Conservation (phyloP, 495 filamentous ascomycete genomes). For the Ramalina peruviana region DNA sequence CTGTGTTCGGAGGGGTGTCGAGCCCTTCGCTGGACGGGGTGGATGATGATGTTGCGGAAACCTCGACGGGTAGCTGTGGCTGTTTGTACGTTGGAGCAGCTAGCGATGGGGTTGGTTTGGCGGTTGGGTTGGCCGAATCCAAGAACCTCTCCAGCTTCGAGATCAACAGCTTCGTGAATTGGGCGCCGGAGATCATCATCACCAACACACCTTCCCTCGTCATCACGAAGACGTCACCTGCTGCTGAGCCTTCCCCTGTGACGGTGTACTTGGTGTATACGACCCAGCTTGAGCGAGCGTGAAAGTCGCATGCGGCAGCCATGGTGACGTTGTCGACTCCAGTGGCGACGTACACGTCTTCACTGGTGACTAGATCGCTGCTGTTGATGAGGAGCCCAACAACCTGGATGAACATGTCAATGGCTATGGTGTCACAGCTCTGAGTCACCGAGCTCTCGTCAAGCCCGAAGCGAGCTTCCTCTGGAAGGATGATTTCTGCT, state of each 20-base stretch:
- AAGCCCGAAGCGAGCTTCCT: not conserved
- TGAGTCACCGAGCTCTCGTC: slow-evolving; percentile 15
- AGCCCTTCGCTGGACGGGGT: slow-evolving; percentile 1
- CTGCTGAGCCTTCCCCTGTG: slow-evolving; percentile 9
- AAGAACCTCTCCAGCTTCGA: slow-evolving; percentile 13
- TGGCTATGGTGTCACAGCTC: slow-evolving; percentile 15
- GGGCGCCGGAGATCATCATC: slow-evolving; percentile 11
- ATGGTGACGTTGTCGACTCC: slow-evolving; percentile 14
- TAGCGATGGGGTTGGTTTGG: not conserved
- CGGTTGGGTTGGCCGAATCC: slow-evolving; percentile 15
- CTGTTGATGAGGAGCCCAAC: slow-evolving; percentile 23
- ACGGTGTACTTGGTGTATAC: slow-evolving; percentile 18
- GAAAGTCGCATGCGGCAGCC: slow-evolving; percentile 12
- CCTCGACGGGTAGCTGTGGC: not conserved
- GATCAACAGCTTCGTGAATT: slow-evolving; percentile 14
- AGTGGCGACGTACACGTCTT: slow-evolving; percentile 19
- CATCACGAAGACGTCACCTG: slow-evolving; percentile 22
- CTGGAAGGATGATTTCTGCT: slow-evolving; percentile 12
- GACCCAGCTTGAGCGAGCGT: slow-evolving; percentile 11
- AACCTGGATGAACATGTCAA: slow-evolving; percentile 26
- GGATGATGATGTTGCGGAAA: not conserved
- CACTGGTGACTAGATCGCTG: slow-evolving; percentile 11
- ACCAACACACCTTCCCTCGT: slow-evolving; percentile 12
- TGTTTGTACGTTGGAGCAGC: not conserved
- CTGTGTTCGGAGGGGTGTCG: not conserved